Conservation (phyloP, 345 rosid genomes). For the Salix arbutifolia region DNA sequence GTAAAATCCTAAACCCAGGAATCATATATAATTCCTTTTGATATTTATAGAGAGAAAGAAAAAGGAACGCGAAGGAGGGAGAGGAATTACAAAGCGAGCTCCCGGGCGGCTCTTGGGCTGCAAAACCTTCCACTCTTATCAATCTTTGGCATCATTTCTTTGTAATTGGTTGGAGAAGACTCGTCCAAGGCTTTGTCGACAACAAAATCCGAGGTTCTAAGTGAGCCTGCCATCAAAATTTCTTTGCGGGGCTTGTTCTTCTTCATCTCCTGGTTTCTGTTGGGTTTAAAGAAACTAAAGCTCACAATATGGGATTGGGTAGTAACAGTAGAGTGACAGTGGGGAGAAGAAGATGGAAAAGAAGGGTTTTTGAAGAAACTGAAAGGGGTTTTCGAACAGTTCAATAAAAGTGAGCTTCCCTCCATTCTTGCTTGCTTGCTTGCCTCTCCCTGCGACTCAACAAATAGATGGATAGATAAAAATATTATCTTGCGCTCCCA, state of each 20-base stretch:
- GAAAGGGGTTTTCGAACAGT: conserved; percentile 20
- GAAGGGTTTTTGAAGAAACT: not conserved
- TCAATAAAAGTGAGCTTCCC: conserved; percentile 36
- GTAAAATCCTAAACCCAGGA: conserved; percentile 7
- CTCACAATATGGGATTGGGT: conserved; percentile 4
- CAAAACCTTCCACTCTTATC: conserved; percentile 91
- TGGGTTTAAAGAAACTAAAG: not conserved
- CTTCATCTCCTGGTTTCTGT: too few relatives aligned
- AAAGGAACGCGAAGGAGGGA: not conserved
- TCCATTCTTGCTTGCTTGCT: conserved; percentile 27
- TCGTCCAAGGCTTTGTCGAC: conserved; percentile 35
- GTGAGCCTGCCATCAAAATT: conserved; percentile 15
- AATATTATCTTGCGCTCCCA: not conserved
- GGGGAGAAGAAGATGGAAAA: not conserved
- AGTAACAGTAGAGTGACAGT: not conserved
- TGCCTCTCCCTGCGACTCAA: too few relatives aligned
- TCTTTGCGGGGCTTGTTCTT: not conserved
- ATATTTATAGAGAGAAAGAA: not conserved
- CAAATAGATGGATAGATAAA: too few relatives aligned
- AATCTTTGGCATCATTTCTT: conserved; percentile 62
- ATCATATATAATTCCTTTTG: not conserved
- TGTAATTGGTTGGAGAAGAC: conserved; percentile 21
- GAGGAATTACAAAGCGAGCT: conserved; percentile 73
- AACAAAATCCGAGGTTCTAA: conserved; percentile 41
- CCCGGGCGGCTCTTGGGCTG: conserved; percentile 98